Percentiles rank a stretch among this genome's conserved stretches.
These are phyloP conservation scores for Phyllosticta citrichinensis DNA, from an alignment of 2,329 filamentous ascomycete genomes.

Conservation along the genomic window DNA sequence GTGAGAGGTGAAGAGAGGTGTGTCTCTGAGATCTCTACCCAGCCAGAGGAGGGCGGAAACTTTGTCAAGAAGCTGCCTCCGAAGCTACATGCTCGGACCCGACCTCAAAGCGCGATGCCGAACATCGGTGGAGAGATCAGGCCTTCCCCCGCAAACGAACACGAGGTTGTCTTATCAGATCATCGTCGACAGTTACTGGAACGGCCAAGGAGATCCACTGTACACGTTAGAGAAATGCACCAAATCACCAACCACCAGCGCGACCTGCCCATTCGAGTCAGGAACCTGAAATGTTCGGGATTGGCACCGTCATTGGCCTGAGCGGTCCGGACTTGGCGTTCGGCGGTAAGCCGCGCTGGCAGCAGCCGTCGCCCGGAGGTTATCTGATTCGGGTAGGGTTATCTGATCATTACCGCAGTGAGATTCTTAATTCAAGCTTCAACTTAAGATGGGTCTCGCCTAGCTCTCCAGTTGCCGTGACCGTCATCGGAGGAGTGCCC, in stretches of 20 bases:
- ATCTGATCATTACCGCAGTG: not conserved
- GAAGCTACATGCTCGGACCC: not conserved
- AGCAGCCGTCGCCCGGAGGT: too few relatives aligned
- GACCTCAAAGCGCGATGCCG: not conserved
- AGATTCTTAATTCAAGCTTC: not conserved
- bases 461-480: not conserved
- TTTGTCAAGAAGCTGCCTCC: not conserved
- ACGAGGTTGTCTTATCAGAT: not conserved
- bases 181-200: not conserved
- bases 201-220: not conserved
- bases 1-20: not conserved
- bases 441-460: not conserved
- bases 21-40: not conserved
- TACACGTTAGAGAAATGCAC: not conserved
- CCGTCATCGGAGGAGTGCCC: not conserved
- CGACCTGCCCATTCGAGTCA: not conserved
- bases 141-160: not conserved
- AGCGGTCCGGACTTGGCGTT: too few relatives aligned
- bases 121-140: not conserved
- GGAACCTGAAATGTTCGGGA: not conserved
- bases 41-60: not conserved
- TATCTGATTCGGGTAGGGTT: not conserved
- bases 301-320: not conserved
- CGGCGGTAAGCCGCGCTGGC: too few relatives aligned
- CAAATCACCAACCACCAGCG: not conserved